These are phyloP conservation scores for Saccharomyces hybrid DNA, from an alignment of 1,139 yeast species.

Conservation along the genomic window DNA sequence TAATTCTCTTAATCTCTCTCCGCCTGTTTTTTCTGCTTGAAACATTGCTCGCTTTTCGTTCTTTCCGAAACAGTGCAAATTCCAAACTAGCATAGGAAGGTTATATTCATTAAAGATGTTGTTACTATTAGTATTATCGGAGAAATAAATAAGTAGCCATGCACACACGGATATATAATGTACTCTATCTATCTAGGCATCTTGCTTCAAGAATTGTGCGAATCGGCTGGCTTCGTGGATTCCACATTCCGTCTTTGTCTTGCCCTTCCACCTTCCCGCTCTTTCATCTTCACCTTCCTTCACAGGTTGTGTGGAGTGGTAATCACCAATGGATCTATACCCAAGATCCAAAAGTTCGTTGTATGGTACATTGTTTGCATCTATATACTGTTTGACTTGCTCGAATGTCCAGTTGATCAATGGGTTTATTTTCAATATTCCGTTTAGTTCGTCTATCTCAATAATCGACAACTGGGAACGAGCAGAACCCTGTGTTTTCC, in stretches of 20 bases:
- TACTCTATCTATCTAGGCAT: constrained; percentile 4
- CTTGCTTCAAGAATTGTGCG: constrained; percentile 43
- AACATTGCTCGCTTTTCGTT: too few relatives aligned
- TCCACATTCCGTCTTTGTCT: constrained; percentile 91
- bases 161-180: background rate
- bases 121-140: too few relatives aligned
- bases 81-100: too few relatives aligned
- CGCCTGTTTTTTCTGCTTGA: too few relatives aligned
- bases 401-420: constrained; percentile 75
- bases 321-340: constrained; percentile 89
- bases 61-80: too few relatives aligned
- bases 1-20: too few relatives aligned
- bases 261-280: constrained; percentile 94
- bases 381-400: constrained; percentile 64
- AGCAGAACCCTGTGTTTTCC: constrained; percentile 85
- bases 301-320: constrained; percentile 90
- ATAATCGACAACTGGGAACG: constrained; percentile 67
- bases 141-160: background rate
- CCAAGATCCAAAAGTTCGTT: constrained; percentile 80
- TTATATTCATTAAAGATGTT: too few relatives aligned
- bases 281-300: constrained; percentile 91
- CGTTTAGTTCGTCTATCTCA: constrained; percentile 63
- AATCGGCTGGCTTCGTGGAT: constrained; percentile 77
- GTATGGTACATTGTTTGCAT: constrained; percentile 69
- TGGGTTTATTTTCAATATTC: constrained; percentile 81